Evolutionary conservation across 2,329 filamentous ascomycete genomes (phyloP).

Genomic region (Arthrobotrys conoides): DNA sequence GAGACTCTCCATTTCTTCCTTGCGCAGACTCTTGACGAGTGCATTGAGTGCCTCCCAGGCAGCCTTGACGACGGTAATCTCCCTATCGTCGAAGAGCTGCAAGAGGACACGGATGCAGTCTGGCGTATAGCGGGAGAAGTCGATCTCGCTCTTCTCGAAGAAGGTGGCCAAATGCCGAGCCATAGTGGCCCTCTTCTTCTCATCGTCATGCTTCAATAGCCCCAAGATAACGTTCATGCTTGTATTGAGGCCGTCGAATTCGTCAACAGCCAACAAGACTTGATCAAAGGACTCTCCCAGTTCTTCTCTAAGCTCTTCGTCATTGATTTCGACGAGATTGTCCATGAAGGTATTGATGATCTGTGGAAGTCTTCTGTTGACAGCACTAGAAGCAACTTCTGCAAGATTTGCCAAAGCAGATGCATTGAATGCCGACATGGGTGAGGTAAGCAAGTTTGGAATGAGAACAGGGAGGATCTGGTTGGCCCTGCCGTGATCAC

Average conservation of each 20-base stretch:
- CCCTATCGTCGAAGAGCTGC: slow-evolving; percentile 90
- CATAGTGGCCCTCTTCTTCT: slow-evolving; percentile 83
- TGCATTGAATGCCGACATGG: slow-evolving; percentile 95
- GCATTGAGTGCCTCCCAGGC: slow-evolving; percentile 89
- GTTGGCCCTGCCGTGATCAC: slow-evolving; percentile 92
- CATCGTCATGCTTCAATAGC: slow-evolving; percentile 92
- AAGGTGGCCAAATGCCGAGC: slow-evolving; percentile 86
- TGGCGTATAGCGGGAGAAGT: slow-evolving; percentile 96
- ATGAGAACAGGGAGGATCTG: slow-evolving; percentile 97
- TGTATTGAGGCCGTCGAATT: slow-evolving; percentile 94
- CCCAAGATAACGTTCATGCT: slow-evolving; percentile 93
- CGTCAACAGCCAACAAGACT: slow-evolving; percentile 91
- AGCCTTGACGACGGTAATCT: slow-evolving; percentile 86
- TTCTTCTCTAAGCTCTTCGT: slow-evolving; percentile 80
- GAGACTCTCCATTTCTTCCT: slow-evolving; percentile 97
- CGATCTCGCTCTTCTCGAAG: slow-evolving; percentile 83
- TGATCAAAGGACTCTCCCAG: slow-evolving; percentile 87
- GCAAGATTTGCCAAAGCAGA: slow-evolving; percentile 92
- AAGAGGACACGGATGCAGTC: slow-evolving; percentile 92
- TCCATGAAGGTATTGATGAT: slow-evolving; percentile 97
- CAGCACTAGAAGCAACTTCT: slow-evolving; percentile 87
- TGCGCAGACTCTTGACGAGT: slow-evolving; percentile 89
- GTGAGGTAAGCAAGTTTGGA: slow-evolving; percentile 88
- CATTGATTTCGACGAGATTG: slow-evolving; percentile 83
- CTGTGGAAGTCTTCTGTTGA: slow-evolving; percentile 88